Base-by-base conservation (phyloP, 208 protist genomes). In the Borovskyia barvae region DNA sequence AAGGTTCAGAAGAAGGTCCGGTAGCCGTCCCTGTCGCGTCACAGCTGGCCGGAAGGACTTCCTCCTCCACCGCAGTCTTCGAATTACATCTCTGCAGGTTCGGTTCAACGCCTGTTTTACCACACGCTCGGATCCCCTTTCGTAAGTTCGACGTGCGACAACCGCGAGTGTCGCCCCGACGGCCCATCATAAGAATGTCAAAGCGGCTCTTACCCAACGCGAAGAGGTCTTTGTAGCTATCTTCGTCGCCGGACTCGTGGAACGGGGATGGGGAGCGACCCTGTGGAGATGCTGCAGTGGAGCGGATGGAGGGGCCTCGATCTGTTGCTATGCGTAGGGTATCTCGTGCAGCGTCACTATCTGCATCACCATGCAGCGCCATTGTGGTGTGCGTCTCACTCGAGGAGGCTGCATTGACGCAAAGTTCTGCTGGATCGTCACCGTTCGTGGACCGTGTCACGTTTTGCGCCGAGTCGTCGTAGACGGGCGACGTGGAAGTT, bases 181-280 rank as follows among this genome's bases (percentile, higher is more conserved):
- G 24, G 19, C 63, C 60, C 32, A 53, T 49, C 49, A 83, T 43
- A 6, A 85, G 70, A 53, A 88, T 75, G 52, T 88, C 77, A 59
- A 88, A 88, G 29, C 81, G 62, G 35, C 66, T 88, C 12, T 68
- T 68, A 12, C 62, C 77, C 33, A 50, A 25, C 1, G 28, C 11
- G 43, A 64, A 71, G 5, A 71, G 33, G 7, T 20, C 24, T 19
- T 40, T 19, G n/a, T 7, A 8, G 48, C 36, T 35, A 20, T 30
- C 33, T 25, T 19, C 43, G 3, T 9, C 35, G 24, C 40, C 5
- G 11, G 47, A 40, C 29, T 30, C 3, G n/a, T n/a, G n/a, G n/a
- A n/a, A n/a, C n/a, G n/a, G n/a, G n/a, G n/a, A n/a, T n/a, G n/a
- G n/a, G n/a, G n/a, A n/a, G n/a, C n/a, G n/a, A n/a, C n/a, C n/a